phyloP scores from a whole-genome alignment of 164 flowering plant genomes.

The Stephania japonica region DNA sequence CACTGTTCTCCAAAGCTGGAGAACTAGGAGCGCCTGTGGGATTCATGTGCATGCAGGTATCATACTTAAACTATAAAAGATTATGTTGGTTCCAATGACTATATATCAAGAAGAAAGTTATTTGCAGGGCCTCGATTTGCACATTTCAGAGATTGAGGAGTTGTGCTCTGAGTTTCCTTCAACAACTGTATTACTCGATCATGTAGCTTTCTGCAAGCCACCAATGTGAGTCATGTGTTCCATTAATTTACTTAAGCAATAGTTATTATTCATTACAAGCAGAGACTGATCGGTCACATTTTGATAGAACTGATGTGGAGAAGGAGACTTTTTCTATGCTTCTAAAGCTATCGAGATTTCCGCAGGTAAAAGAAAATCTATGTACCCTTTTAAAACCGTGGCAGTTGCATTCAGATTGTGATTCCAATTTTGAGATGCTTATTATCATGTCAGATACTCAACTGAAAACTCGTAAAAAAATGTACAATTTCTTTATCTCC shows the following conservation, averaged over 20 bases:
- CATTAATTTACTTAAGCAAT: background rate
- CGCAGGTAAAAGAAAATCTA: constrained; percentile 47
- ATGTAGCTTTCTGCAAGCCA: constrained; percentile 85
- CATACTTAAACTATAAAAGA: too few relatives aligned
- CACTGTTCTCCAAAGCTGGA: constrained; percentile 81
- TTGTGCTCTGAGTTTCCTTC: constrained; percentile 80
- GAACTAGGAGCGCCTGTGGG: constrained; percentile 86
- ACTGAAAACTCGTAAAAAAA: too few relatives aligned
- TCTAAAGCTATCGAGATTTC: constrained; percentile 64
- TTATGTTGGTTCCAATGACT: too few relatives aligned
- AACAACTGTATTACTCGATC: constrained; percentile 76
- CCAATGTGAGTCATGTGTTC: constrained; percentile 44
- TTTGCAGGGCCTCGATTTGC: constrained; percentile 78
- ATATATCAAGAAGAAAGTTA: background rate
- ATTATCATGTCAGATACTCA: too few relatives aligned
- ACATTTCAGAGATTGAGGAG: constrained; percentile 69
- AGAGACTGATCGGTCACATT: constrained; percentile 8
- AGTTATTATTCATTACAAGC: background rate
- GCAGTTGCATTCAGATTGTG: background rate
- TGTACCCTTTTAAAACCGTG: background rate
- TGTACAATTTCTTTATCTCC: too few relatives aligned
- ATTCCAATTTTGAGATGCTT: background rate
- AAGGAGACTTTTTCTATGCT: constrained; percentile 44
- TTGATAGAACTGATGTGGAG: constrained; percentile 63
- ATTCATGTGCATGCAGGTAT: constrained; percentile 91